Evolutionary conservation across 805 yeast genomes (phyloP).

Genomic region (Starmerella khaoyaiensis): DNA sequence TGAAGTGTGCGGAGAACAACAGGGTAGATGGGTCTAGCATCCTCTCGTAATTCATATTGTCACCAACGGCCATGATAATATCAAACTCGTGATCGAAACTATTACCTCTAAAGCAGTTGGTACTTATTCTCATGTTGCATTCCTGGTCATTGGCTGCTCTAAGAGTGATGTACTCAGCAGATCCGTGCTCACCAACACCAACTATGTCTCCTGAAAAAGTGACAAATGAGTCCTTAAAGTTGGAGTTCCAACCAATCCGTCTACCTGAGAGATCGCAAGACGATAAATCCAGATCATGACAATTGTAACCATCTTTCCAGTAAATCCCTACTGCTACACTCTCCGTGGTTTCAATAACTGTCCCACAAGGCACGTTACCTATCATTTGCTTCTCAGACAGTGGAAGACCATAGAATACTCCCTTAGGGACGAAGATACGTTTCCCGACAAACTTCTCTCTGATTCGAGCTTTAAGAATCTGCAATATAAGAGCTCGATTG

Average conservation of each 20-base stretch:
- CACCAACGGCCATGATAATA: neutral
- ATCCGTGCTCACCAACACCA: neutral
- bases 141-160: neutral
- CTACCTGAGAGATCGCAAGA: neutral
- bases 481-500: neutral
- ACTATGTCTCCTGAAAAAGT: constrained; percentile 1
- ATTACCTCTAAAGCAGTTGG: neutral
- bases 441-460: neutral
- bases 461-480: neutral
- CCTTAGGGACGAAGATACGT: constrained; percentile 1
- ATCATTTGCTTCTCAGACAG: constrained; percentile 1
- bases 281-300: constrained; percentile 2
- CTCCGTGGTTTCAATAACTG: neutral
- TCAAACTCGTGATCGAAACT: constrained; percentile 1
- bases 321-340: constrained; percentile 1
- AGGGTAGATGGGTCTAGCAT: constrained; percentile 3
- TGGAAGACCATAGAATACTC: constrained; percentile 4
- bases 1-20: neutral
- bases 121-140: neutral
- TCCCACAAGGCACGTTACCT: constrained; percentile 1
- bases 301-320: constrained; percentile 1
- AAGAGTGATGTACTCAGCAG: neutral
- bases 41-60: neutral
- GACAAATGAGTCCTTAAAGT: neutral
- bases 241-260: neutral